These are phyloP conservation scores for Leccinum broughii DNA, from an alignment of 768 basidiomycete species.

Conservation along the genomic window DNA sequence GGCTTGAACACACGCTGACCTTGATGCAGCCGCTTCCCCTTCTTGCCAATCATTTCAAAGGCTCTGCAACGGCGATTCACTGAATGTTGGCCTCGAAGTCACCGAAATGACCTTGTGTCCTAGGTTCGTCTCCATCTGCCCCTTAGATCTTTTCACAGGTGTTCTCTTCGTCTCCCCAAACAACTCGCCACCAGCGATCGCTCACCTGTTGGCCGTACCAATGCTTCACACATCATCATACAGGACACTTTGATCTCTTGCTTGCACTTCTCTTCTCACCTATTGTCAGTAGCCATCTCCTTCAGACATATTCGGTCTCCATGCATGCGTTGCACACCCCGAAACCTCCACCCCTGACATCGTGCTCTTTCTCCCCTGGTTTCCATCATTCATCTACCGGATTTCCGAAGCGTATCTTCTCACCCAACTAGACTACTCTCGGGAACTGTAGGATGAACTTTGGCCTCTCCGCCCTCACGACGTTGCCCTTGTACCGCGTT, in stretches of 20 bases:
- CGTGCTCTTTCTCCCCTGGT: constrained; percentile 22
- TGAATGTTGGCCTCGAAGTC: not conserved
- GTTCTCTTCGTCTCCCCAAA: constrained; percentile 41
- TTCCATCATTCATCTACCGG: constrained; percentile 25
- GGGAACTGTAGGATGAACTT: constrained; percentile 38
- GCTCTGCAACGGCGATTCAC: constrained; percentile 22
- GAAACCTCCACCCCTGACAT: constrained; percentile 26
- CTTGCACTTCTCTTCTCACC: too few relatives aligned
- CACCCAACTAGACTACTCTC: not conserved
- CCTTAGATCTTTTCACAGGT: constrained; percentile 2
- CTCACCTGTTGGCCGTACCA: constrained; percentile 40
- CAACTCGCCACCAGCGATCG: constrained; percentile 48
- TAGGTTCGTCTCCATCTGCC: constrained; percentile 20
- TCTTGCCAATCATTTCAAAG: constrained; percentile 16
- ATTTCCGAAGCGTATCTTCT: too few relatives aligned
- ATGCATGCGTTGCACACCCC: constrained; percentile 11
- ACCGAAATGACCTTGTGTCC: constrained; percentile 16
- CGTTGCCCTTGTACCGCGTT: constrained; percentile 36
- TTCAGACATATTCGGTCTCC: too few relatives aligned
- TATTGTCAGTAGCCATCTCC: too few relatives aligned
- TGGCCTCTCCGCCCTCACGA: constrained; percentile 21
- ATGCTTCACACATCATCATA: constrained; percentile 20
- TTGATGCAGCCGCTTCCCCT: constrained; percentile 30
- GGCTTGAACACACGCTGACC: constrained; percentile 2
- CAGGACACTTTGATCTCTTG: constrained; percentile 16